Evolutionary conservation across 305 asterid species (phyloP), one percentile per base, ranked within the genome.

Genomic region (Solanum hybrid): DNA sequence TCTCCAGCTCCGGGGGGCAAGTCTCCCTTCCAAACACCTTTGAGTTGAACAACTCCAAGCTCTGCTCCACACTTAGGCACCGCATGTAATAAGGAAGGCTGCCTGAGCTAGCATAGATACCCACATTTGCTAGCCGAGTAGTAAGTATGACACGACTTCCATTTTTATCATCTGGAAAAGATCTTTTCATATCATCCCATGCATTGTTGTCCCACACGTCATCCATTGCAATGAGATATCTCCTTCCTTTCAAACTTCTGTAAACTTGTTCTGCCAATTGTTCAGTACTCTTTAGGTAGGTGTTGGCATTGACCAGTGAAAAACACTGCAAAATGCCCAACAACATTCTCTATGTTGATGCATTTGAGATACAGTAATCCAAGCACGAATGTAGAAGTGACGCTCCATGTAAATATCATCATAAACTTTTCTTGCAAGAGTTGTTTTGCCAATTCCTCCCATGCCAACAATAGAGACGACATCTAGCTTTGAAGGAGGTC

Each of bases 171-270:
- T 88, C 77, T 29, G 87, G 87, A 34, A 88, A 88, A 88, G 42
- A 88, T 34, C 36, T 88, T 32, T 36, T 88, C 16, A 88, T 0
- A 3, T 0, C 87, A 88, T 78, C 37, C 90, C 86, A 88, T 16
- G 90, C 86, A 14, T 34, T 6, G 34, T 11, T 64, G 82, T 88
- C 79, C 90, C 90, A 79, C 22, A 88, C 71, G 16, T 88, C 90
- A 79, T 88, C 90, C 76, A 88, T 20, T 24, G 0, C 90, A 88
- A 88, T 88, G 14, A 88, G 87, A 60, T 88, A 88, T 26, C 90
- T 77, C 76, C 22, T 88, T 46, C 90, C 90, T 36, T 88, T 78
- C 40, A 88, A 71, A 51, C 87, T 46, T 10, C 73, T 51, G 17
- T 84, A 84, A 0, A 40, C 69, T 17, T 81, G 87, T 40, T 81